phyloP scores from a whole-genome alignment of 495 filamentous ascomycete species.

The Amorphotheca resinae region DNA sequence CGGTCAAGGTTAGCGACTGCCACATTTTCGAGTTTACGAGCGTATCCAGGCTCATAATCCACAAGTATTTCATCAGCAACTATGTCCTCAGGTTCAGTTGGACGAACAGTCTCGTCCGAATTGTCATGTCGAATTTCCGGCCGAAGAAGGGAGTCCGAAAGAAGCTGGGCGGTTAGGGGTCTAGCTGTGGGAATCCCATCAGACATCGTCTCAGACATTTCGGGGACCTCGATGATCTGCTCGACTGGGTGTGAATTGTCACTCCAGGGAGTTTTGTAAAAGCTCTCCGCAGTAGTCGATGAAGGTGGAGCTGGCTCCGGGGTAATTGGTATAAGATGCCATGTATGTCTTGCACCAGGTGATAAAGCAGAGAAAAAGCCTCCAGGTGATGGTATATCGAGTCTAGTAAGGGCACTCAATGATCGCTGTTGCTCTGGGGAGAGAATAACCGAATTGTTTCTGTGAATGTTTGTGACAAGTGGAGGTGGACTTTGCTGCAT shows the following conservation, averaged over 20 bases:
- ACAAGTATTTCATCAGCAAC: slow-evolving; percentile 41
- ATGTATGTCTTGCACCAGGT: slow-evolving; percentile 60
- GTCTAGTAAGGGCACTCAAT: slow-evolving; percentile 44
- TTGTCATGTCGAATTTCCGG: slow-evolving; percentile 12
- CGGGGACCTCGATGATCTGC: slow-evolving; percentile 49
- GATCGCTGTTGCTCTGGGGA: slow-evolving; percentile 32
- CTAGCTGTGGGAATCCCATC: slow-evolving; percentile 57
- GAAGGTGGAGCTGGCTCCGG: slow-evolving; percentile 37
- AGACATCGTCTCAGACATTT: slow-evolving; percentile 32
- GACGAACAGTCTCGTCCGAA: slow-evolving; percentile 26
- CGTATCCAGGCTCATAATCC: slow-evolving; percentile 61
- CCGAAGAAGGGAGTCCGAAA: slow-evolving; percentile 3
- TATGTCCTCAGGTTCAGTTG: slow-evolving; percentile 25
- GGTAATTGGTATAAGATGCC: slow-evolving; percentile 40
- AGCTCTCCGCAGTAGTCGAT: slow-evolving; percentile 67
- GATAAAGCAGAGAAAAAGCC: slow-evolving; percentile 82
- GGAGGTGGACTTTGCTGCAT: slow-evolving; percentile 23
- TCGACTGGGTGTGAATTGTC: slow-evolving; percentile 41
- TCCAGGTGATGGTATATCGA: slow-evolving; percentile 80
- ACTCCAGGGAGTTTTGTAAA: slow-evolving; percentile 71
- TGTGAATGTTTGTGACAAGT: slow-evolving; percentile 18
- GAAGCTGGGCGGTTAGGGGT: slow-evolving; percentile 21
- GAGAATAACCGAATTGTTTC: slow-evolving; percentile 22
- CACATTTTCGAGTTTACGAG: slow-evolving; percentile 48
- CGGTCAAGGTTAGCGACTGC: slow-evolving; percentile 60